These are phyloP conservation scores for Fusarium newnesense DNA, from an alignment of 2,329 filamentous ascomycete species.

Conservation along the genomic window DNA sequence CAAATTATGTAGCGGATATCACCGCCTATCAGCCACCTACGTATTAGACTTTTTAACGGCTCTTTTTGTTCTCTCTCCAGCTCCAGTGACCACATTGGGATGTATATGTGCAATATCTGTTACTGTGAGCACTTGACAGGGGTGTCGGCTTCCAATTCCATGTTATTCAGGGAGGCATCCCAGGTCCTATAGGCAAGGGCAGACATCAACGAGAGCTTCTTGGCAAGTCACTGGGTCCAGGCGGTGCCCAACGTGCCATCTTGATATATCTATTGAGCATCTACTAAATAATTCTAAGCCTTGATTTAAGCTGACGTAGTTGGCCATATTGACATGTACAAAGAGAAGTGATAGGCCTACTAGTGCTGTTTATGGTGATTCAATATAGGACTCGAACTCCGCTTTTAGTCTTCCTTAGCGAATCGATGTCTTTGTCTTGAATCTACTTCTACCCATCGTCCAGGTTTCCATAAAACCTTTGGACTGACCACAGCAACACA, in stretches of 20 bases:
- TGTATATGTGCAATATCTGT: background rate
- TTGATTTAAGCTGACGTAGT: too few relatives aligned
- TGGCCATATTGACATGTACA: background rate
- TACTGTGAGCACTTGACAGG: background rate
- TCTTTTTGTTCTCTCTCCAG: background rate
- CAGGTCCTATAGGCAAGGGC: too few relatives aligned
- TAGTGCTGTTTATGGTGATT: accelerated
- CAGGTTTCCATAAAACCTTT: background rate
- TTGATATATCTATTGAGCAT: background rate
- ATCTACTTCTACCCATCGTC: background rate
- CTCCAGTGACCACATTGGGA: background rate
- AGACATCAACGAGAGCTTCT: background rate
- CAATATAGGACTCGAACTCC: accelerated
- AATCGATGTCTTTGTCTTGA: background rate
- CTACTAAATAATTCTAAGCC: too few relatives aligned
- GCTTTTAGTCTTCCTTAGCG: background rate
- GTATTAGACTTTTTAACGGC: background rate
- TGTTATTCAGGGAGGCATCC: background rate
- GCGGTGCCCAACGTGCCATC: too few relatives aligned
- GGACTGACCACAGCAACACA: background rate
- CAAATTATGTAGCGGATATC: background rate
- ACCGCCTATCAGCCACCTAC: background rate
- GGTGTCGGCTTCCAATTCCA: background rate
- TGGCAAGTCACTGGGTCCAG: background rate
- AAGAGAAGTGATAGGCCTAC: accelerated